Percentiles rank a stretch among this genome's conserved stretches.
Conservation (phyloP, 2,329 filamentous ascomycete genomes). For the Ceratocystis huliohia region DNA sequence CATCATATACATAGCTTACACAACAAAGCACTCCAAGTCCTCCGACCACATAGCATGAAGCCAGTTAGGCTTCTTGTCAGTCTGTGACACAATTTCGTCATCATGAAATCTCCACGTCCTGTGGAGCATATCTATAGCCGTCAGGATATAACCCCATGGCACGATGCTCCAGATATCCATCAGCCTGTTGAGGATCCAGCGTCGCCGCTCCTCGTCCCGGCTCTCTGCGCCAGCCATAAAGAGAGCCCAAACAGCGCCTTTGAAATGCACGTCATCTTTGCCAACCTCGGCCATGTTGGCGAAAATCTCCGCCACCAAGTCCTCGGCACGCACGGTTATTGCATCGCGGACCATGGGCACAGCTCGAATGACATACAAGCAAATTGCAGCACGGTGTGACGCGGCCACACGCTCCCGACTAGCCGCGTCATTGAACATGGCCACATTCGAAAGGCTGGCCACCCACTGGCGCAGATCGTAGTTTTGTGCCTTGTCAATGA, state of each 20-base stretch:
- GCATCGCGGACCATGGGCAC: constrained; percentile 31
- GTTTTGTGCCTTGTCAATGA: constrained; percentile 32
- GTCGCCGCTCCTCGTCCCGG: constrained; percentile 34
- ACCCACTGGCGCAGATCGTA: constrained; percentile 36
- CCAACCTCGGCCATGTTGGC: constrained; percentile 38
- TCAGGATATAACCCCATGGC: constrained; percentile 40
- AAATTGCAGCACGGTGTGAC: constrained; percentile 36
- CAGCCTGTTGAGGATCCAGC: constrained; percentile 40
- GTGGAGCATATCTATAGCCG: constrained; percentile 37
- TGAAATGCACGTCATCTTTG: constrained; percentile 41
- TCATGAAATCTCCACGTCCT: constrained; percentile 37
- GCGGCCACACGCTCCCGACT: constrained; percentile 34
- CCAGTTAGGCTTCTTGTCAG: constrained; percentile 29
- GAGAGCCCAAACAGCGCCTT: constrained; percentile 47
- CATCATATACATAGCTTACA: constrained; percentile 26
- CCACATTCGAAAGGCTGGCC: constrained; percentile 28
- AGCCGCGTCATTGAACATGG: constrained; percentile 31
- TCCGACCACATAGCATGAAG: constrained; percentile 33
- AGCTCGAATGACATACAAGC: constrained; percentile 36
- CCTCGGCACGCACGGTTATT: constrained; percentile 31
- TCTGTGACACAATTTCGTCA: constrained; percentile 21
- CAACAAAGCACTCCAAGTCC: constrained; percentile 36
- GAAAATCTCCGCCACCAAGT: constrained; percentile 39
- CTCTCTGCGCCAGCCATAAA: constrained; percentile 47
- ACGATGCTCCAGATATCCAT: constrained; percentile 35